Evolutionary conservation across 306 rosid genomes (phyloP).

Genomic region (Sicyos baderoa): DNA sequence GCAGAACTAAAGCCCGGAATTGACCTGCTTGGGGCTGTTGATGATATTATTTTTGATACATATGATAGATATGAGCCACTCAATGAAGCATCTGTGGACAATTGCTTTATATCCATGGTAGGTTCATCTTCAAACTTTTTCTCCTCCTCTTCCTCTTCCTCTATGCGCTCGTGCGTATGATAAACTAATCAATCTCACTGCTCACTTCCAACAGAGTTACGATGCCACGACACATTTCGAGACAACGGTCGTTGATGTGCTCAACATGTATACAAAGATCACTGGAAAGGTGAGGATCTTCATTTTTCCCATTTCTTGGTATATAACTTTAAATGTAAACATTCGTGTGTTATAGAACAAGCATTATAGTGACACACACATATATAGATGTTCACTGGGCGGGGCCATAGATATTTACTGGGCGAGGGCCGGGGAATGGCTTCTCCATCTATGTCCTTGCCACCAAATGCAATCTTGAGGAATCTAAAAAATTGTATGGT

Average conservation of each 20-base stretch:
- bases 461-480: neutral
- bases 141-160: neutral
- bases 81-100: slow-evolving; percentile 79
- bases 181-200: neutral
- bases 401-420: no score
- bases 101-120: slow-evolving; percentile 84
- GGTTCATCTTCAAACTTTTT: slow-evolving; percentile 22
- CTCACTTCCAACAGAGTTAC: slow-evolving; percentile 61
- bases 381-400: no score
- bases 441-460: no score
- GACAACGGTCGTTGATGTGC: slow-evolving; percentile 80
- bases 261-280: slow-evolving; percentile 87
- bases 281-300: slow-evolving; percentile 65
- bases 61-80: slow-evolving; percentile 89
- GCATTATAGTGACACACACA: neutral
- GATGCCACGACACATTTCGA: slow-evolving; percentile 97
- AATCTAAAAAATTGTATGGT: neutral
- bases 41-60: slow-evolving; percentile 77
- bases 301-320: neutral
- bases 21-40: slow-evolving; percentile 82
- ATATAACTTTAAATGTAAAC: neutral
- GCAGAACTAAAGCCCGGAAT: slow-evolving; percentile 85
- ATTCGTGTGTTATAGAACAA: neutral
- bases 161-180: neutral
- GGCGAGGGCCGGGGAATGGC: no score